Percentiles rank a stretch among this genome's conserved stretches.
These are phyloP conservation scores for Tulasnella calospora DNA, from an alignment of 768 basidiomycete genomes.

Conservation along the genomic window DNA sequence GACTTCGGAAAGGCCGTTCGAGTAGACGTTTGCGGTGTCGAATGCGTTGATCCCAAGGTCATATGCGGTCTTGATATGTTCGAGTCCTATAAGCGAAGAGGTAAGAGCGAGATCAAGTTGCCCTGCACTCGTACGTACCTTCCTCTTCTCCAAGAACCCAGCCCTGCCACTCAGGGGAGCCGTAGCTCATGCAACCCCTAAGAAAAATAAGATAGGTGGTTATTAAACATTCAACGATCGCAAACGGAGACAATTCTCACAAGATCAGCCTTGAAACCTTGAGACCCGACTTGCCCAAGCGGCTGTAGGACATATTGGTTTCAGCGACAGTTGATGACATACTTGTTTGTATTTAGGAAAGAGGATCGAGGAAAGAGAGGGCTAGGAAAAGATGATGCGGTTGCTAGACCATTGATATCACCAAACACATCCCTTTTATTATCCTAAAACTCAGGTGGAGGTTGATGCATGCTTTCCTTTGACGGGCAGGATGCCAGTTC, in stretches of 20 bases:
- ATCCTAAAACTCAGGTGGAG: neutral
- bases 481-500: neutral
- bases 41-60: constrained; percentile 35
- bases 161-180: constrained; percentile 48
- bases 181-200: constrained; percentile 60
- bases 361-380: neutral
- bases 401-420: neutral
- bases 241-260: neutral
- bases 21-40: constrained; percentile 46
- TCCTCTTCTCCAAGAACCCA: constrained; percentile 54
- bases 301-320: constrained; percentile 22
- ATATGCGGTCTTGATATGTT: constrained; percentile 24
- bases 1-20: constrained; percentile 59
- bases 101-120: constrained; percentile 40
- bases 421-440: neutral
- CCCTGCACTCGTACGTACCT: constrained; percentile 32
- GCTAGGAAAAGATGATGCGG: neutral
- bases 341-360: neutral
- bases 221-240: too few relatives aligned
- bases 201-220: constrained; percentile 30
- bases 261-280: constrained; percentile 25
- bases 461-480: neutral
- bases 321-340: neutral
- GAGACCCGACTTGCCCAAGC: constrained; percentile 26
- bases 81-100: neutral